Evolutionary conservation across 352 stramenopile species (phyloP), one percentile per base, ranked within the genome.

Genomic region (Globisporangium orthogonon): DNA sequence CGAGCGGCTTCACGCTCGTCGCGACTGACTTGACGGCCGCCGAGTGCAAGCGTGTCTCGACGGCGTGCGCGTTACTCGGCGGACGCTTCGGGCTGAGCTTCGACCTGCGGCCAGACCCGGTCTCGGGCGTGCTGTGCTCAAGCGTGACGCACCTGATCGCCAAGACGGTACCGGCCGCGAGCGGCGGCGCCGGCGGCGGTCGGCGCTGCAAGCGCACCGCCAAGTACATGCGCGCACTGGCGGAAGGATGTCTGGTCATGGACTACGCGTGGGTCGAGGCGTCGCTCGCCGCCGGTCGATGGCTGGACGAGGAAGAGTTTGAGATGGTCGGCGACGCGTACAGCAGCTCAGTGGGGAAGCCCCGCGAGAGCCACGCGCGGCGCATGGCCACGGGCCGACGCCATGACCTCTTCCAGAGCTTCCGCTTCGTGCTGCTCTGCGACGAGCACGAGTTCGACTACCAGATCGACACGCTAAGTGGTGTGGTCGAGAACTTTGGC

Each of bases 221-320:
- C 57, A 94, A 92, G 68, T 93, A 91, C 68, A 91, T 95, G 86
- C 80, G 80, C 18, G 86, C 78, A 7, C 62, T 95, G 18, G 80
- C 83, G 1, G 77, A 93, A 62, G 81, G 81, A 7, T 74, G 55
- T 31, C 91, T 77, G 48, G 70, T 95, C 7, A 76, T 95, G 53
- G 82, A 94, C 48, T 79, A 89, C 54, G 69, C 69, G 46, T 95
- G 86, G 86, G 65, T 94, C 35, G 58, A 70, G n/a, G 78, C 76
- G 7, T 91, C 82, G 70, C 58, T 87, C 4, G 59, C 68, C 0
- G 75, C 82, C 11, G 70, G 75, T 2, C 59, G 73, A 28, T 95
- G 86, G 86, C 53, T 95, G 18, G 68, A 61, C 3, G 86, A 95
- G 56, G 69, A 81, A 10, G 66, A 68, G 11, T 93, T 80, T 52